Percentiles rank a stretch among this genome's conserved stretches.
Evolutionary conservation across 768 basidiomycete species (phyloP).

Genomic region (Gloeopeniophorella convolvens): DNA sequence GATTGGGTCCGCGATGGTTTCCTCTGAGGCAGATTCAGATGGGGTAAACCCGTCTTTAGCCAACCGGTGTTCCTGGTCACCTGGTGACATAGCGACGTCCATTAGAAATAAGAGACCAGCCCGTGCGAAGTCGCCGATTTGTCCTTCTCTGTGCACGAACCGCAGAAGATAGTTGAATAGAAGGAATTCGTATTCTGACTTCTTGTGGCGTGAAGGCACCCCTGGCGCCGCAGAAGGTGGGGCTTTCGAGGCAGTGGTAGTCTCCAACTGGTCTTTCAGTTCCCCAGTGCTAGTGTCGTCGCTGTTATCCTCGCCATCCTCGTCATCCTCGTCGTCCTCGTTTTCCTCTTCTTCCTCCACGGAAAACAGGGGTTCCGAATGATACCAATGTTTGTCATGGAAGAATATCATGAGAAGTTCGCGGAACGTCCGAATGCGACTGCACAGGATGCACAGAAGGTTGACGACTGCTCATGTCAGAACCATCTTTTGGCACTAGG

Average conservation of each 20-base stretch:
- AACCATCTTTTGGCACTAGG: no score
- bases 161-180: slow-evolving; percentile 94
- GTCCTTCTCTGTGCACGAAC: slow-evolving; percentile 90
- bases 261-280: not conserved
- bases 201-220: slow-evolving; percentile 40
- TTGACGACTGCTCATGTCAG: slow-evolving; percentile 63
- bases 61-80: slow-evolving; percentile 40
- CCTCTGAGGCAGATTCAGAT: slow-evolving; percentile 23
- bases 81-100: slow-evolving; percentile 92
- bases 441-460: slow-evolving; percentile 86
- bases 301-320: slow-evolving; percentile 21
- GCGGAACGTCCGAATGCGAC: slow-evolving; percentile 81
- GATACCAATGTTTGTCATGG: slow-evolving; percentile 87
- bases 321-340: slow-evolving; percentile 47
- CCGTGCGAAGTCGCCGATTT: slow-evolving; percentile 89
- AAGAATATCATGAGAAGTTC: slow-evolving; percentile 97
- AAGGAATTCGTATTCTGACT: slow-evolving; percentile 90
- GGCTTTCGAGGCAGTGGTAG: not conserved
- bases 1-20: slow-evolving; percentile 50
- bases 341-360: slow-evolving; percentile 75
- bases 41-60: slow-evolving; percentile 30
- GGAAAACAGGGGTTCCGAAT: slow-evolving; percentile 65
- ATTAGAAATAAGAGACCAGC: slow-evolving; percentile 90
- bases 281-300: slow-evolving; percentile 30
- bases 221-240: slow-evolving; percentile 11